Evolutionary conservation across 805 yeast species (phyloP).

Genomic region (Metschnikowia kofuensis): DNA sequence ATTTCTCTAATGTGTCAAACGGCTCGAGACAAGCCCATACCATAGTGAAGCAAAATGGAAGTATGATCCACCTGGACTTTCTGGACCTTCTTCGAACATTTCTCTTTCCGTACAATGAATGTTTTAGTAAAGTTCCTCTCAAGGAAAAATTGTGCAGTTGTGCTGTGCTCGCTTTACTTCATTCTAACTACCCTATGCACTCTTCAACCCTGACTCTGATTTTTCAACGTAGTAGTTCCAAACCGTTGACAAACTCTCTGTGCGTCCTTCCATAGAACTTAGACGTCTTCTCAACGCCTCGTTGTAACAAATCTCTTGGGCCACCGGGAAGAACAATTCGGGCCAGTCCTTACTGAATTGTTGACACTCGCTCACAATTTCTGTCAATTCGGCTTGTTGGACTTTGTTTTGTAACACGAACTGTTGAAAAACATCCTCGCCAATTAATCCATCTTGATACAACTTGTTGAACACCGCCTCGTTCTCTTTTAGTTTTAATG

Average conservation of each 20-base stretch:
- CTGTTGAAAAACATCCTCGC: slow-evolving; percentile 83
- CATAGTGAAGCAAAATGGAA: too few species aligned
- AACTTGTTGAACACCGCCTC: slow-evolving; percentile 66
- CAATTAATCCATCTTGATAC: slow-evolving; percentile 86
- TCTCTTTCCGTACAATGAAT: too few species aligned
- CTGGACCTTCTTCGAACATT: too few species aligned
- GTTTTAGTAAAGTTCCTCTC: background rate
- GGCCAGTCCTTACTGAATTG: slow-evolving; percentile 76
- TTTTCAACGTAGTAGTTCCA: slow-evolving; percentile 34
- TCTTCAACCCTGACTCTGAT: slow-evolving; percentile 8
- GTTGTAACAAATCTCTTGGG: slow-evolving; percentile 89
- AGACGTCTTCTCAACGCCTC: slow-evolving; percentile 84
- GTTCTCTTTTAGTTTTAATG: slow-evolving; percentile 76
- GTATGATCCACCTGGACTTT: too few species aligned
- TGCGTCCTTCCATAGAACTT: slow-evolving; percentile 41
- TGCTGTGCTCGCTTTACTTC: too few species aligned
- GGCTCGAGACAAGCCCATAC: too few species aligned
- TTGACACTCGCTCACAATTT: slow-evolving; percentile 73
- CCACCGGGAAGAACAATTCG: slow-evolving; percentile 66
- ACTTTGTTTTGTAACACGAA: slow-evolving; percentile 73
- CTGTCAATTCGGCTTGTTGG: slow-evolving; percentile 78
- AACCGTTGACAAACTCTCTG: slow-evolving; percentile 28
- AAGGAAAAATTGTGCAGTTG: background rate
- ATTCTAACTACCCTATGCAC: slow-evolving; percentile 3
- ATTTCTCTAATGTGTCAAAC: too few species aligned